Conservation (phyloP, 306 rosid genomes). For the Fragaria iinumae region DNA sequence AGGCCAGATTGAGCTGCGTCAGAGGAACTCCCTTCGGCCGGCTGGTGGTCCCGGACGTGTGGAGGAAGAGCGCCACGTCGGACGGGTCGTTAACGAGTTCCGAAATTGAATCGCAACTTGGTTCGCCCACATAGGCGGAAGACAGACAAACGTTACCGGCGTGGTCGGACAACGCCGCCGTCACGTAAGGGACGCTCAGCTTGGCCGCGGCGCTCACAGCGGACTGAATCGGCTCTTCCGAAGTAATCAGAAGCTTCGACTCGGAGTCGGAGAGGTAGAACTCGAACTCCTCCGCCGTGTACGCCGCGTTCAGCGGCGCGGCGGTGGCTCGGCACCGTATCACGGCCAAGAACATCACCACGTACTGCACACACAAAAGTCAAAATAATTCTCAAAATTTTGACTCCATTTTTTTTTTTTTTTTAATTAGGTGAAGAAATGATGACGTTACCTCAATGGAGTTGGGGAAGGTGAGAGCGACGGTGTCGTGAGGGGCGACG, state of each 20-base stretch:
- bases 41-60: constrained; percentile 96
- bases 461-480: constrained; percentile 85
- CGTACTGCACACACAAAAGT: constrained; percentile 37
- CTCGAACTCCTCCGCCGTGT: constrained; percentile 84
- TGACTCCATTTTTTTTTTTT: no score
- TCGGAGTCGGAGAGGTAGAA: constrained; percentile 75
- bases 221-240: constrained; percentile 40
- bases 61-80: constrained; percentile 87
- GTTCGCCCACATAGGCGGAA: constrained; percentile 11
- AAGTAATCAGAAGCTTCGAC: constrained; percentile 70
- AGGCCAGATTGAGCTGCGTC: constrained; percentile 71
- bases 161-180: constrained; percentile 36
- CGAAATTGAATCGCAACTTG: constrained; percentile 16
- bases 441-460: constrained; percentile 53
- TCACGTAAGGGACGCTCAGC: constrained; percentile 50
- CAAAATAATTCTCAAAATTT: background rate
- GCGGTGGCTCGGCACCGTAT: constrained; percentile 80
- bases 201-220: constrained; percentile 63
- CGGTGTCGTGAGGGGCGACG: constrained; percentile 57
- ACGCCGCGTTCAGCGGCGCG: constrained; percentile 82
- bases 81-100: constrained; percentile 45
- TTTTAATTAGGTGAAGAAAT: background rate
- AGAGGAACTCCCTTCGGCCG: constrained; percentile 90
- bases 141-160: constrained; percentile 33
- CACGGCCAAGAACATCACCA: constrained; percentile 72